Conservation (phyloP, 176 grass and related monocot species). For the Luzula sylvatica region DNA sequence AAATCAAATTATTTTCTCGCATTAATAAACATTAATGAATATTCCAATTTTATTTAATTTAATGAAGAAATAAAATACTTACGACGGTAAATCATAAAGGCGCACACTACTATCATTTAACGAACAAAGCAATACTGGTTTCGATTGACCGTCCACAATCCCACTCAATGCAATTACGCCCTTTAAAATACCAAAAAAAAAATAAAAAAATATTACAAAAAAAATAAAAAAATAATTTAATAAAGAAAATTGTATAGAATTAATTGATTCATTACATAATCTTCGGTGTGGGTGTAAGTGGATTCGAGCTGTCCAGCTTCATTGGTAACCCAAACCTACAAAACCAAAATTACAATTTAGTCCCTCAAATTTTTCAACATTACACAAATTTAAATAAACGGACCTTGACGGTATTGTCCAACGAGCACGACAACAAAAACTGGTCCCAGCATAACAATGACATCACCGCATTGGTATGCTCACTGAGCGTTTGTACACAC, state of each 20-base stretch:
- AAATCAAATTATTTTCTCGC: slow-evolving; percentile 6
- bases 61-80: slow-evolving; percentile 27
- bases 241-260: background rate
- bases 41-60: slow-evolving; percentile 16
- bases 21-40: slow-evolving; percentile 6
- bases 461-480: slow-evolving; percentile 76
- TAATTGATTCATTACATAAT: slow-evolving; percentile 39
- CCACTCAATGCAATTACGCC: slow-evolving; percentile 73
- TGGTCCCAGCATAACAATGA: slow-evolving; percentile 94
- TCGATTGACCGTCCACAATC: slow-evolving; percentile 70
- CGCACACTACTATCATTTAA: slow-evolving; percentile 74
- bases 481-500: slow-evolving; percentile 83
- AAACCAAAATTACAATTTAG: background rate
- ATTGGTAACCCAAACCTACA: slow-evolving; percentile 82
- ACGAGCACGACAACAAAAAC: slow-evolving; percentile 91
- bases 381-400: slow-evolving; percentile 10
- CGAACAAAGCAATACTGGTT: slow-evolving; percentile 81
- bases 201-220: slow-evolving; percentile 14
- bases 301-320: slow-evolving; percentile 77
- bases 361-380: slow-evolving; percentile 15
- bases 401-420: slow-evolving; percentile 95
- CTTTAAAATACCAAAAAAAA: no score
- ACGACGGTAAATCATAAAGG: slow-evolving; percentile 91
- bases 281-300: slow-evolving; percentile 89
- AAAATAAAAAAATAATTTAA: background rate